A percentile compares a stretch with the other conserved stretches of the same genome.
Conservation (phyloP, 176 grass and related monocot genomes). For the Ananas comosus region DNA sequence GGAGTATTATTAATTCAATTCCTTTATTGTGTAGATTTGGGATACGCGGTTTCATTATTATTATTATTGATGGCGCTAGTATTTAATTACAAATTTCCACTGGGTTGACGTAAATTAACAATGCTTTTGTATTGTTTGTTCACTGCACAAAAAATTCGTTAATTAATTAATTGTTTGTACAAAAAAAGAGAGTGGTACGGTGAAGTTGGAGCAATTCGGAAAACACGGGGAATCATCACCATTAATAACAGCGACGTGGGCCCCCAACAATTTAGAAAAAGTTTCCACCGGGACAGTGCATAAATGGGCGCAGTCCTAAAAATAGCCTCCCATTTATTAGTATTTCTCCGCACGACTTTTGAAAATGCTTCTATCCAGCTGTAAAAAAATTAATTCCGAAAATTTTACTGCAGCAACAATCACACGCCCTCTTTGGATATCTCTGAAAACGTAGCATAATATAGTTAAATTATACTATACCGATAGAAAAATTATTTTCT, state of each 20-base stretch:
- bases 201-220: background rate
- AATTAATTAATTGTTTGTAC: background rate
- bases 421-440: too few species aligned
- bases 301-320: background rate
- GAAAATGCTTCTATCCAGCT: too few species aligned
- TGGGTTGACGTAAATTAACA: background rate
- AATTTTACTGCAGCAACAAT: too few species aligned
- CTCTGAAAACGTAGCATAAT: too few species aligned
- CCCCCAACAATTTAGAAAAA: background rate
- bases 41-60: background rate
- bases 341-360: too few species aligned
- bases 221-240: background rate
- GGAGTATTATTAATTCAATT: too few species aligned
- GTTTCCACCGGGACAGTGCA: background rate
- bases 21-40: background rate
- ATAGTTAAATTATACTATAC: too few species aligned
- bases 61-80: too few species aligned
- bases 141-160: background rate
- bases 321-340: too few species aligned
- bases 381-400: too few species aligned
- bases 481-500: too few species aligned
- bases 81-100: background rate
- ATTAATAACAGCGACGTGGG: background rate
- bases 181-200: background rate
- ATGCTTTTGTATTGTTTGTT: background rate